Base-by-base conservation (phyloP, 768 basidiomycete genomes). In the Chalciporus chontae region DNA sequence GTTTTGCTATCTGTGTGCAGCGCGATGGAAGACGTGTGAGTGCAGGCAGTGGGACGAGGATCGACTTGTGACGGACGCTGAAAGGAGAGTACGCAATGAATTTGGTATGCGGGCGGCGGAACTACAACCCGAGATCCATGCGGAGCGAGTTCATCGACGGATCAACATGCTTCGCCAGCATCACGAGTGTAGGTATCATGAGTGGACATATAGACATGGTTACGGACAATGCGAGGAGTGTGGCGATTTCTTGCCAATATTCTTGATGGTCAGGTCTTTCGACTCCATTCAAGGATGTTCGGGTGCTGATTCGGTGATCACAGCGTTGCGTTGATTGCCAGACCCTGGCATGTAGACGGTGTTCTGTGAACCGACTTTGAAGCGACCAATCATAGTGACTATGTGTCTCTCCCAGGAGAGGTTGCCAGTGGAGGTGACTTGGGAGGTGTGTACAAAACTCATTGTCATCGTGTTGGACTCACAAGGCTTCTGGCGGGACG, bases 31-130 rank as follows among this genome's bases (percentile, higher is more conserved):
- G 66, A 73, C 66, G 0, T 90, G 86, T 48, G 5, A 2, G 0
- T 88, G 86, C 52, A 69, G 69, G 0, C 81, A 82, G 40, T 87
- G 84, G 83, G 83, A 87, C 7, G 85, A 87, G 50, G 44, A 55
- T 0, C 64, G 70, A 5, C 63, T 78, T 9, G 2, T 65, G 13
- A 11, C 53, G 26, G 63, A 67, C 23, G 64, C 66, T 0, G 50
- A 60, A 10, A 53, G 63, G 41, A 45, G 66, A 10, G 58, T 61
- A 14, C 40, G 52, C 1, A 67, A 65, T 17, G 43, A 67, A 31
- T 65, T 65, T 32, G 58, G 61, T 3, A 4, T 42, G 17, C 6
- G 24, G n/a, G 53, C 14, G 3, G 63, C 56, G 17, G 41, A 24
- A 19, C 43, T 3, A 9, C 56, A 36, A n/a, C 66, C 66, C 0